Base-by-base conservation (phyloP, 31 red algal species). In the Asparagopsis taxiformis region DNA sequence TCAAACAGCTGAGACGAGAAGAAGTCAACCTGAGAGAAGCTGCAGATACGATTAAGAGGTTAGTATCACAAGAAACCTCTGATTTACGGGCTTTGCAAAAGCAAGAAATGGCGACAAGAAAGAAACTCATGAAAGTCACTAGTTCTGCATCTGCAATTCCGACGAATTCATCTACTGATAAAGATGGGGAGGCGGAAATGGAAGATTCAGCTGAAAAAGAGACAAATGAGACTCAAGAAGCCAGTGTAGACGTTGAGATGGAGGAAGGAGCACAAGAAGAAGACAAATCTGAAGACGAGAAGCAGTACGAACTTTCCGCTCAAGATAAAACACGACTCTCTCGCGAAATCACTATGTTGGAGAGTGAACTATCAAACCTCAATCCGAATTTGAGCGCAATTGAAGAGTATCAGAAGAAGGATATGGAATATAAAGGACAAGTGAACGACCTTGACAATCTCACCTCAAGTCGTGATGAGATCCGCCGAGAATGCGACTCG, bases 391-490 rank as follows among this genome's bases (percentile, higher is more conserved):
- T 96, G 9, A 72, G 56, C 1, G 71, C 87, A 1, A 91, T 96
- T 51, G 48, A 36, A 0, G 78, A 87, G 52, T 97, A 92, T 52
- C 56, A 68, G 32, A 39, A 51, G 24, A 97, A 97, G 53, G 87
- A 92, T 61, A 34, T 33, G 0, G 94, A 97, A 31, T 88, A 88
- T 54, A 74, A 72, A 43, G 44, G 37, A 9, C 82, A 75, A 32
- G 71, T 92, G 11, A 41, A 53, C 39, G 90, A 94, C 59, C 80
- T 98, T 19, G 95, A 98, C 28, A 59, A 48, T 6, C 70, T 94
- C 60, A 90, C 95, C 26, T 55, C 68, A 19, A 20, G 56, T 10
- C 59, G 95, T 23, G 95, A 98, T 80, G 17, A 39, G 23, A 51
- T 70, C 26, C 84, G 85, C 33, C 59, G 77, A 43, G 68, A 82